phyloP scores from a whole-genome alignment of 2,329 filamentous ascomycete species.

The Lasiodiplodia sp. region DNA sequence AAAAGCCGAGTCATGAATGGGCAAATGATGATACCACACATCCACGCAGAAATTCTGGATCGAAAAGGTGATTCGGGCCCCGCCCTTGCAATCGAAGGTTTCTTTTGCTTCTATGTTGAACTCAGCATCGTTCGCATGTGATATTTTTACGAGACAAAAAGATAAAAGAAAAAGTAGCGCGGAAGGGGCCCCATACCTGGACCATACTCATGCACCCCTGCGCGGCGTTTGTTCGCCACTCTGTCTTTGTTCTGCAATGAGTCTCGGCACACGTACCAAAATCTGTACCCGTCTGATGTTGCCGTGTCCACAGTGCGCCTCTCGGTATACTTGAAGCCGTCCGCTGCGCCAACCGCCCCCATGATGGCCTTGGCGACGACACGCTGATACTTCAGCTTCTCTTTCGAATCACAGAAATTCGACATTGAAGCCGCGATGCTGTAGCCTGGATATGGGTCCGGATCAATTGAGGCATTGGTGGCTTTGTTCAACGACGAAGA shows the following conservation, averaged over 20 bases:
- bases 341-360: conserved; percentile 40
- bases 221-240: conserved; percentile 36
- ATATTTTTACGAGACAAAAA: too few species aligned
- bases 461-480: neutral
- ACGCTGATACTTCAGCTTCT: conserved; percentile 29
- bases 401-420: conserved; percentile 29
- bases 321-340: conserved; percentile 46
- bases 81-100: conserved; percentile 12
- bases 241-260: conserved; percentile 43
- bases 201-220: neutral
- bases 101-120: neutral
- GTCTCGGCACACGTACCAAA: conserved; percentile 45
- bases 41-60: conserved; percentile 15
- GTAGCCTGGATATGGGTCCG: conserved; percentile 16
- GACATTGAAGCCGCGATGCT: conserved; percentile 30
- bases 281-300: conserved; percentile 40
- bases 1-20: conserved; percentile 1
- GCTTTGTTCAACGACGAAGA: neutral
- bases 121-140: too few species aligned
- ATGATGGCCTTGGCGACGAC: conserved; percentile 36
- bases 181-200: conserved; percentile 1
- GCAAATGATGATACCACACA: conserved; percentile 21
- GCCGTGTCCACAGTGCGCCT: conserved; percentile 41
- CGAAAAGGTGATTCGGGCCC: neutral
- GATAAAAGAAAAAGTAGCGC: neutral